phyloP scores from a whole-genome alignment of 768 basidiomycete species.

The Serendipita indica region DNA sequence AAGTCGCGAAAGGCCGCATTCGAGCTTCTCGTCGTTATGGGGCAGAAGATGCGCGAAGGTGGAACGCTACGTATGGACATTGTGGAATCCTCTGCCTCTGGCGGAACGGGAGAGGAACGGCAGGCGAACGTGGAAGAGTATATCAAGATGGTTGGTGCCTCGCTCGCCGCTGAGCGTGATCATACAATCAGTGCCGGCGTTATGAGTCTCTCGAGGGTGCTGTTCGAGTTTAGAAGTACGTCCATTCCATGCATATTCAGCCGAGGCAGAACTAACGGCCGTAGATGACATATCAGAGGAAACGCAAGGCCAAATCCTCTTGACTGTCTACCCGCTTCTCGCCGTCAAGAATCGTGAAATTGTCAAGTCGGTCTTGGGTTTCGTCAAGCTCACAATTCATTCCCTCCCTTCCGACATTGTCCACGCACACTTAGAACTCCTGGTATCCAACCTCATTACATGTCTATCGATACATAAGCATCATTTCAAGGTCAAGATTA shows the following conservation, averaged over 20 bases:
- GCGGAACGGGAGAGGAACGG: constrained; percentile 31
- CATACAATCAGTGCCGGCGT: constrained; percentile 98
- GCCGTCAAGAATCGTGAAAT: constrained; percentile 91
- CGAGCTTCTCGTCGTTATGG: constrained; percentile 82
- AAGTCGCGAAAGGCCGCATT: constrained; percentile 82
- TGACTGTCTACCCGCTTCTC: constrained; percentile 79
- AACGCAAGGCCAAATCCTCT: constrained; percentile 72
- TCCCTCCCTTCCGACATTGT: constrained; percentile 59
- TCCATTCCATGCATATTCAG: background rate
- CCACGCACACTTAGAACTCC: constrained; percentile 54
- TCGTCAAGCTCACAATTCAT: constrained; percentile 84
- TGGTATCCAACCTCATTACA: constrained; percentile 71
- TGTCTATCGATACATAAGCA: constrained; percentile 99
- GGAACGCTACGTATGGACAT: constrained; percentile 65
- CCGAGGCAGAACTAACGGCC: background rate
- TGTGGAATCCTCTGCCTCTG: constrained; percentile 43
- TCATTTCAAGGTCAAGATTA: constrained; percentile 93
- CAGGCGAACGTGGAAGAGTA: constrained; percentile 75
- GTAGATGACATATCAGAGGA: constrained; percentile 50
- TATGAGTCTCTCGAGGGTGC: constrained; percentile 79
- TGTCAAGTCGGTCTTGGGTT: constrained; percentile 90
- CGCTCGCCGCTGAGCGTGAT: constrained; percentile 79
- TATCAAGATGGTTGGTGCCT: constrained; percentile 92
- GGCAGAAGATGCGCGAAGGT: constrained; percentile 75
- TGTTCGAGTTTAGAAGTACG: constrained; percentile 92